Evolutionary conservation across 2,329 filamentous ascomycete genomes (phyloP).

Genomic region (Phialocephala sp.): DNA sequence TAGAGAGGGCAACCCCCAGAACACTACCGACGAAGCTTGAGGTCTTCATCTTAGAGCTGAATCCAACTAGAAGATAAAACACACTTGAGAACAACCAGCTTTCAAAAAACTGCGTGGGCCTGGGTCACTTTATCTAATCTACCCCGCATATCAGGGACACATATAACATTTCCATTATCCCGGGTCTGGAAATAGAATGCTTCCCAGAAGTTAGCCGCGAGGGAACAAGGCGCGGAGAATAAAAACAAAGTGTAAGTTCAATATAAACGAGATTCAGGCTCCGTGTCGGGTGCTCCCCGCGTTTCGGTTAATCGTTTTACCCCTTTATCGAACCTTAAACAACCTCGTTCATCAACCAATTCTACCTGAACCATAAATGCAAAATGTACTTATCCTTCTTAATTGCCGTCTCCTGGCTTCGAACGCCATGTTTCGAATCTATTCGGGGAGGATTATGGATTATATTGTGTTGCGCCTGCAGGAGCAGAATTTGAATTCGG

Average conservation of each 20-base stretch:
- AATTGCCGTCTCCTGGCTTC: no score
- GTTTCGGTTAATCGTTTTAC: constrained; percentile 33
- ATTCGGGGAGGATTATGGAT: no score
- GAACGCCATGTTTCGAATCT: no score
- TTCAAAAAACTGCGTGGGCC: neutral
- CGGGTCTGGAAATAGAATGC: constrained; percentile 27
- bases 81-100: constrained; percentile 6
- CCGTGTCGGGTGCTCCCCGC: constrained; percentile 27
- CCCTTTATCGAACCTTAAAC: constrained; percentile 15
- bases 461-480: no score
- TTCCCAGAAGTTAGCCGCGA: constrained; percentile 11
- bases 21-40: constrained; percentile 31
- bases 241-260: constrained; percentile 20
- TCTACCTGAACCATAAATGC: no score
- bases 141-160: constrained; percentile 9
- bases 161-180: constrained; percentile 15
- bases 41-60: constrained; percentile 36
- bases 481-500: no score
- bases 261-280: constrained; percentile 29
- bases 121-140: constrained; percentile 27
- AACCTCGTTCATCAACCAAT: no score
- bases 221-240: constrained; percentile 16
- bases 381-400: no score
- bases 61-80: constrained; percentile 19
- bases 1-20: constrained; percentile 33